A percentile compares a stretch with the other conserved stretches of the same genome.
Conservation (phyloP, 2,329 filamentous ascomycete genomes). For the Venturia asperata region DNA sequence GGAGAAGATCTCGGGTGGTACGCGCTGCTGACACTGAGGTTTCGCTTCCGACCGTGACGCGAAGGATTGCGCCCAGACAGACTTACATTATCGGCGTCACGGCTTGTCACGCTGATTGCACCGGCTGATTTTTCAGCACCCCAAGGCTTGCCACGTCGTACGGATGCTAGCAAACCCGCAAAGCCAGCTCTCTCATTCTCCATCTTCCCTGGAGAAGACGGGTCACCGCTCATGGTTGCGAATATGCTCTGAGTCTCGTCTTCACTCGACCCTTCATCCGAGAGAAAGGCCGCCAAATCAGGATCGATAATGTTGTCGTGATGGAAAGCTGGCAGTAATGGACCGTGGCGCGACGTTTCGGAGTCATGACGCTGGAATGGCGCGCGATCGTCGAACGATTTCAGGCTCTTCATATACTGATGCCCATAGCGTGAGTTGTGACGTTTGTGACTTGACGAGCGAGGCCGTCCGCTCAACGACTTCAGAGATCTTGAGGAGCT, state of each 20-base stretch:
- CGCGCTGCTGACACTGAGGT: constrained; percentile 75
- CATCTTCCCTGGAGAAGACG: constrained; percentile 51
- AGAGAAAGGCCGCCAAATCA: constrained; percentile 90
- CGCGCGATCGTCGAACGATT: constrained; percentile 66
- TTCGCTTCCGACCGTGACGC: constrained; percentile 54
- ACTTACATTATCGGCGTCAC: constrained; percentile 19
- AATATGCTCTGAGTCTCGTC: constrained; percentile 80
- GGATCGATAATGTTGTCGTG: constrained; percentile 98
- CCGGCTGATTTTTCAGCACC: constrained; percentile 42
- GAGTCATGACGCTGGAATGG: constrained; percentile 74
- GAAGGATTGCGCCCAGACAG: constrained; percentile 9
- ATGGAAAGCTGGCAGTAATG: constrained; percentile 77
- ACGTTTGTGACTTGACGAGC: constrained; percentile 72
- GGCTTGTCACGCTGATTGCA: constrained; percentile 65
- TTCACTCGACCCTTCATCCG: constrained; percentile 84
- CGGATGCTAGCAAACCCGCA: constrained; percentile 62
- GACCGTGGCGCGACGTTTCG: constrained; percentile 59
- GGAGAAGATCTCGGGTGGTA: constrained; percentile 63
- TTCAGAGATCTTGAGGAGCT: constrained; percentile 85
- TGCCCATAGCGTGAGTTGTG: constrained; percentile 69
- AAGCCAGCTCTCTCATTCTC: constrained; percentile 68
- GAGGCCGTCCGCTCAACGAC: constrained; percentile 62
- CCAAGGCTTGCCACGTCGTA: constrained; percentile 65
- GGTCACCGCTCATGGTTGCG: constrained; percentile 59
- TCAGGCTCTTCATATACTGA: constrained; percentile 71